Evolutionary conservation across 331 rosid species (phyloP), one percentile per base, ranked within the genome.

Genomic region (Cucumis variabilis): DNA sequence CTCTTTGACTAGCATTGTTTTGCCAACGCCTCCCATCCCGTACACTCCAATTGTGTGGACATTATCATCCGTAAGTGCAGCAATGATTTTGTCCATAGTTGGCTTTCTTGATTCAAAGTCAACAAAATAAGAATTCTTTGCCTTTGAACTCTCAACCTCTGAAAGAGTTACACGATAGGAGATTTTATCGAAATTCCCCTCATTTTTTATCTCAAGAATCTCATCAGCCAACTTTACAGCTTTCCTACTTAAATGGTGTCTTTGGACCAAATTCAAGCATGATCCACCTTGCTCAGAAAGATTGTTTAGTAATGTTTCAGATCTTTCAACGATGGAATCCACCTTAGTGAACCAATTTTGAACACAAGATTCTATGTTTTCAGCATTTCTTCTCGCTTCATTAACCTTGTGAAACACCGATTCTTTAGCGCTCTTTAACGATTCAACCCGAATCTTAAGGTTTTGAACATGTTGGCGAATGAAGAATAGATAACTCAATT

Each of bases 1-100:
- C 53, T 76, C 25, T 21, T 78, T 1, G 0, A 77, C 75, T 0
- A 88, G 23, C 27, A 84, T 85, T 53, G 86, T 88, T 71, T 85
- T 88, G 0, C 90, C 90, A n/a, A 77, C 82, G 0, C 88, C 88
- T 0, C 86, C 75, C 11, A 77, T n/a, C 17, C 88, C 86, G 55
- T 76, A 51, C 0, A 88, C 82, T 7, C 90, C 91, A 48, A 91
- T 75, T 13, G 0, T 63, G 0, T 46, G 2, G 17, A 80, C 9
- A 19, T 37, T 4, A 4, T 86, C 12, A 1, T 91, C 83, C 62
- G 15, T 53, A 53, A 53, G 62, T 53, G 62, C 62, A 48, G 0
- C 62, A 53, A 53, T 13, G 62, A 53, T 53, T 53, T 53, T 53
- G 19, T 53, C 62, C 0, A 53, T 53, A 53, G 19, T 53, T 13